phyloP scores from a whole-genome alignment of 148 eudicot species.

The Chenopodium berlandieri region DNA sequence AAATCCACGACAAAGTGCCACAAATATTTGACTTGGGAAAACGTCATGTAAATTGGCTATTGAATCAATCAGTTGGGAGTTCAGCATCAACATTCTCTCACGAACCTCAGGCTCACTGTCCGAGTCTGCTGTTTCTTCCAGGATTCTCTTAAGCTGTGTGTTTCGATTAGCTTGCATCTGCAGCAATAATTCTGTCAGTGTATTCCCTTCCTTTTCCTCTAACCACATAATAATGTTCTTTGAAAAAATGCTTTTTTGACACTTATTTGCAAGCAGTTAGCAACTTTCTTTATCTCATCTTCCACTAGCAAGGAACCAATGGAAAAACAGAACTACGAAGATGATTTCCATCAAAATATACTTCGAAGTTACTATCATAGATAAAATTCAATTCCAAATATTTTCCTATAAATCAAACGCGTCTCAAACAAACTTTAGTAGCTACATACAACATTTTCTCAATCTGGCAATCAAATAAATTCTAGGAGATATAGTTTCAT shows the following conservation, averaged over 20 bases:
- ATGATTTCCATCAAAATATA: background rate
- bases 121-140: conserved; percentile 76
- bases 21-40: conserved; percentile 64
- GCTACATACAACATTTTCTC: too few species aligned
- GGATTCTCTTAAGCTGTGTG: conserved; percentile 76
- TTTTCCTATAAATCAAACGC: background rate
- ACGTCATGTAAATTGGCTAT: conserved; percentile 76
- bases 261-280: background rate
- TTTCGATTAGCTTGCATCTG: conserved; percentile 64
- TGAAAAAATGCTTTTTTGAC: background rate
- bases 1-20: conserved; percentile 66
- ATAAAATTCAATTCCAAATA: background rate
- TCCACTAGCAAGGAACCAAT: background rate
- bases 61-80: conserved; percentile 57
- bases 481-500: too few species aligned
- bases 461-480: too few species aligned
- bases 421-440: background rate
- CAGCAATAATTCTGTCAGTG: background rate
- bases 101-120: conserved; percentile 79
- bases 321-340: background rate
- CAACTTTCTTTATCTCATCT: background rate
- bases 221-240: background rate
- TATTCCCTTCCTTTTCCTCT: background rate
- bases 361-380: too few species aligned
- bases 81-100: conserved; percentile 72